Evolutionary conservation across 2,329 filamentous ascomycete genomes (phyloP).

Genomic region (Bretziella fagacearum): DNA sequence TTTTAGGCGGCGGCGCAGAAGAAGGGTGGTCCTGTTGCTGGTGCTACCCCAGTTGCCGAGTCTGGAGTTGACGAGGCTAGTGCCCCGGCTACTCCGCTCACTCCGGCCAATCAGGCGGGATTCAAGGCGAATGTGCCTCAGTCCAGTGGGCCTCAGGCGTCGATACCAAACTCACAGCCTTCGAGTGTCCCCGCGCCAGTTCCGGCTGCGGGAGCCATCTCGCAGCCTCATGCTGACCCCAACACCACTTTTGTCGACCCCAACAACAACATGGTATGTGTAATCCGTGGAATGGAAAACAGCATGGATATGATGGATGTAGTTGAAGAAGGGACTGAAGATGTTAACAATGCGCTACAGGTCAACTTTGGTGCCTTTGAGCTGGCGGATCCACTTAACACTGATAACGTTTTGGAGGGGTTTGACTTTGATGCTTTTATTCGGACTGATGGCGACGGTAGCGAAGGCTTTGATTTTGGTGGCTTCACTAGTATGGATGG

Average conservation of each 20-base stretch:
- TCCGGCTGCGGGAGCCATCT: constrained; percentile 27
- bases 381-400: constrained; percentile 37
- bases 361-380: constrained; percentile 34
- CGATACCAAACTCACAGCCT: constrained; percentile 19
- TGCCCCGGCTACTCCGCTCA: constrained; percentile 47
- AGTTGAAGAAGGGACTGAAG: not conserved
- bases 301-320: constrained; percentile 24
- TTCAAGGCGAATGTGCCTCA: constrained; percentile 31
- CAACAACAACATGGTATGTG: constrained; percentile 11
- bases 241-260: constrained; percentile 14
- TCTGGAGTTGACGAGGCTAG: constrained; percentile 39
- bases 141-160: constrained; percentile 7
- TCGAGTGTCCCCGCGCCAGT: constrained; percentile 21
- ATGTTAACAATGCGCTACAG: constrained; percentile 16
- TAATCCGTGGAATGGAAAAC: not conserved
- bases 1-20: constrained; percentile 39
- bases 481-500: constrained; percentile 36
- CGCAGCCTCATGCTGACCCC: constrained; percentile 31
- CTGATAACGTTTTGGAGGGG: constrained; percentile 43
- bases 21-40: constrained; percentile 37
- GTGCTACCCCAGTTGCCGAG: constrained; percentile 42
- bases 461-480: constrained; percentile 38
- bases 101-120: constrained; percentile 34
- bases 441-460: constrained; percentile 34
- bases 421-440: constrained; percentile 55